These are phyloP conservation scores for Lentinus tigrinus DNA, from an alignment of 768 basidiomycete species.

Conservation along the genomic window DNA sequence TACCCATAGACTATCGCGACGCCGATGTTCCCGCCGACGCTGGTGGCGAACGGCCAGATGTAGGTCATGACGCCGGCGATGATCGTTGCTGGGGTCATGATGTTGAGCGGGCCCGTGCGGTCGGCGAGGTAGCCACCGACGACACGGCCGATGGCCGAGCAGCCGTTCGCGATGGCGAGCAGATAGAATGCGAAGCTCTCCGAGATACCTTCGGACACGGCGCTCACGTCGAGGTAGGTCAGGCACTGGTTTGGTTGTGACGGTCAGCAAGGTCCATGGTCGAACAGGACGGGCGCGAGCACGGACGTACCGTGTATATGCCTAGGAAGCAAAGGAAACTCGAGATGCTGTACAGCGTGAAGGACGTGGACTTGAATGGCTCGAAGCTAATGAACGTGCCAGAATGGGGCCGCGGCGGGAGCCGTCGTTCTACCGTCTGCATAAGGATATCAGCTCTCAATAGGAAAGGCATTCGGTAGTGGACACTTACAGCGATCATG, in stretches of 20 bases:
- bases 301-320: constrained; percentile 56
- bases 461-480: neutral
- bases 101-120: constrained; percentile 59
- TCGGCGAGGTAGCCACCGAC: constrained; percentile 54
- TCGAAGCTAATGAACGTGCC: constrained; percentile 65
- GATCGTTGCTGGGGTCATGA: constrained; percentile 63
- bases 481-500: constrained; percentile 21
- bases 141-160: constrained; percentile 62
- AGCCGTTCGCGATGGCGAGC: constrained; percentile 65
- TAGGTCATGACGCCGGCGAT: constrained; percentile 59
- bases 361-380: constrained; percentile 51
- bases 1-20: constrained; percentile 68
- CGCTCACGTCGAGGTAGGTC: constrained; percentile 65
- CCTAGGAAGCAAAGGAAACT: constrained; percentile 62
- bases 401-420: constrained; percentile 50
- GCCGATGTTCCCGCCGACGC: constrained; percentile 44
- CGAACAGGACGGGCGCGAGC: no score
- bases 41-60: constrained; percentile 65
- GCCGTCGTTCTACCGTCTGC: constrained; percentile 38
- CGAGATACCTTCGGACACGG: constrained; percentile 47
- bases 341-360: constrained; percentile 55
- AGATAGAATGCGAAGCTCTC: constrained; percentile 59
- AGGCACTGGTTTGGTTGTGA: constrained; percentile 40
- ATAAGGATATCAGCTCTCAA: constrained; percentile 21
- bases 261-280: no score